Conservation (phyloP, 108 stramenopile genomes). For the Cylindrotheca fusiformis region DNA sequence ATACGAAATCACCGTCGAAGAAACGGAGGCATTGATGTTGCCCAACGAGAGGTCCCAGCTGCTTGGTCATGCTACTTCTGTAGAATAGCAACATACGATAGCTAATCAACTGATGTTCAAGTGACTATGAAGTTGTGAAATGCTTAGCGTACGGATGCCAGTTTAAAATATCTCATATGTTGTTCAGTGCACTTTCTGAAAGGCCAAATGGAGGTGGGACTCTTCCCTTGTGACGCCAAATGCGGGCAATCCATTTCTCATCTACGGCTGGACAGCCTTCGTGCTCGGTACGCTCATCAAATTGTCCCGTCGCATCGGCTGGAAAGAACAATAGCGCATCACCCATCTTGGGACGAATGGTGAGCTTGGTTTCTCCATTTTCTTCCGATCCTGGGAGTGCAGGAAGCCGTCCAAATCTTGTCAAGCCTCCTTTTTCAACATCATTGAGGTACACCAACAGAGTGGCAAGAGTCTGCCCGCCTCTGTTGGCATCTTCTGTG, state of each 20-base stretch:
- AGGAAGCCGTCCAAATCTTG: slow-evolving; percentile 59
- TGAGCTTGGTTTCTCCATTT: slow-evolving; percentile 37
- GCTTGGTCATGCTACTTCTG: slow-evolving; percentile 18
- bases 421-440: slow-evolving; percentile 72
- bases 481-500: slow-evolving; percentile 73
- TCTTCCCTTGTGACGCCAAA: slow-evolving; percentile 65
- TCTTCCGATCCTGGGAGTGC: slow-evolving; percentile 17
- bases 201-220: slow-evolving; percentile 76
- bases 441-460: slow-evolving; percentile 80
- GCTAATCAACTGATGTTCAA: too few relatives aligned
- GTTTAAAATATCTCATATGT: slow-evolving; percentile 8
- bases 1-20: slow-evolving; percentile 31
- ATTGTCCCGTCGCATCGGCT: slow-evolving; percentile 63
- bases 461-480: slow-evolving; percentile 78
- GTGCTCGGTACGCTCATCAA: slow-evolving; percentile 80
- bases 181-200: slow-evolving; percentile 34
- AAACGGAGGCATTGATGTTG: slow-evolving; percentile 24
- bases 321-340: slow-evolving; percentile 84
- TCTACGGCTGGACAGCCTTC: slow-evolving; percentile 75
- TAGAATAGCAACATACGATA: slow-evolving; percentile 18
- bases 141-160: too few relatives aligned
- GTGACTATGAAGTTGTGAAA: too few relatives aligned
- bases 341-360: slow-evolving; percentile 58
- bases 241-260: slow-evolving; percentile 82
- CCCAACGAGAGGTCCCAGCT: slow-evolving; percentile 12